Evolutionary conservation across 305 asterid species (phyloP), one percentile per base, ranked within the genome.

Genomic region (Galium porrigens): DNA sequence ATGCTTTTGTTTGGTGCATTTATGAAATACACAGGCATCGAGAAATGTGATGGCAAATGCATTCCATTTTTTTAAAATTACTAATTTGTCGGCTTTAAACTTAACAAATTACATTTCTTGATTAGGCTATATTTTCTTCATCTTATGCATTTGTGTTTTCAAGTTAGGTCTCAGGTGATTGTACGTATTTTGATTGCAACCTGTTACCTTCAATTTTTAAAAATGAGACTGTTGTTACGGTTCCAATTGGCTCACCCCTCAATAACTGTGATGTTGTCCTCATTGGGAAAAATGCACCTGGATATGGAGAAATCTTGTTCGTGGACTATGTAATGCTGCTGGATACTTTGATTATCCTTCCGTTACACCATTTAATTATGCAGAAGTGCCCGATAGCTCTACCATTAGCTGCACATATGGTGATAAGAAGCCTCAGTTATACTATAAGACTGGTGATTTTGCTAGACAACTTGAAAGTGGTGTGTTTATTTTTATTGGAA

Each of bases 121-220:
- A 20, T 46, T 34, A 25, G 33, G 14, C 30, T 20, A 5, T 25
- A 48, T 32, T 0, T n/a, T 44, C 48, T 44, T 10, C 11, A 14
- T 18, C 57, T 71, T 5, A 56, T 37, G 36, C 1, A 32, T 9
- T 59, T 68, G 5, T 39, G 63, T 66, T 62, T 66, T 18, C 56
- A 63, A 61, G 78, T 54, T 73, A 90, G 96, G 96, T 91, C 71
- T 74, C 96, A 62, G 98, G 98, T 32, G 98, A 91, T 70, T 91
- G 98, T 80, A 86, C 95, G 42, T 88, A 85, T 78, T 91, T 91
- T 76, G 95, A 91, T 75, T 91, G 96, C 92, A 83, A 77, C 72
- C 76, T 80, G 74, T 78, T 91, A 81, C 78, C 94, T 7, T 63
- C 66, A 66, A 74, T 82, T 74, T 76, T 81, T 74, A 84, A 83